Evolutionary conservation across 306 rosid genomes (phyloP).

Genomic region (Senna tora): DNA sequence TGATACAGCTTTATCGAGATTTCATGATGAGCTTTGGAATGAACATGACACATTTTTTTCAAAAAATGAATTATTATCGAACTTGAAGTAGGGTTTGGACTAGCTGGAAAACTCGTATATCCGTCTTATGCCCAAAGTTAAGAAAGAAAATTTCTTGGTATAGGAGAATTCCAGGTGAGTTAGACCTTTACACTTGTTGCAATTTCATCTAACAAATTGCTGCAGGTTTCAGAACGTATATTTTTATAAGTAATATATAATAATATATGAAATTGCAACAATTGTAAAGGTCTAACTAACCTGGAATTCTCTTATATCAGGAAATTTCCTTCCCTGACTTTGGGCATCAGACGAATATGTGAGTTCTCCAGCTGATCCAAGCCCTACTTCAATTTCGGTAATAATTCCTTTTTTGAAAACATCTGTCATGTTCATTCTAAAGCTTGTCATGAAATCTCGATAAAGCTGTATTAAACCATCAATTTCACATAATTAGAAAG

Average conservation of each 20-base stretch:
- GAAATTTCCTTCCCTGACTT: constrained; percentile 76
- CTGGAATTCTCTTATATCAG: constrained; percentile 96
- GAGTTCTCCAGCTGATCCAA: constrained; percentile 94
- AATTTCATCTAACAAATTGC: too few species aligned
- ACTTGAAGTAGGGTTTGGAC: constrained; percentile 92
- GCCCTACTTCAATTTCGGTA: constrained; percentile 88
- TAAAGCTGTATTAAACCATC: background rate
- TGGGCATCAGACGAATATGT: constrained; percentile 77
- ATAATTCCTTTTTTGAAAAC: constrained; percentile 67
- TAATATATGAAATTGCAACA: too few species aligned
- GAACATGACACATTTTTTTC: constrained; percentile 69
- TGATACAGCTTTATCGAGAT: constrained; percentile 39
- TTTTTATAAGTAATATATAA: too few species aligned
- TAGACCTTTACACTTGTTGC: too few species aligned
- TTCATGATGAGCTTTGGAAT: constrained; percentile 83
- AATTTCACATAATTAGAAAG: too few species aligned
- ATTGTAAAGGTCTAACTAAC: too few species aligned
- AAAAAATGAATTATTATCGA: constrained; percentile 72
- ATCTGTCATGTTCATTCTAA: constrained; percentile 76
- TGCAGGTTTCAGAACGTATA: too few species aligned
- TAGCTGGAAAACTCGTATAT: constrained; percentile 91
- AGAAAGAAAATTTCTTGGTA: constrained; percentile 89
- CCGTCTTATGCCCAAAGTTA: constrained; percentile 65
- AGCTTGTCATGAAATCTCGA: constrained; percentile 74
- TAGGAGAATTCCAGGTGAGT: constrained; percentile 96